Evolutionary conservation across 441 rosid genomes (phyloP).

Genomic region (Pelargonium cotyledonis): DNA sequence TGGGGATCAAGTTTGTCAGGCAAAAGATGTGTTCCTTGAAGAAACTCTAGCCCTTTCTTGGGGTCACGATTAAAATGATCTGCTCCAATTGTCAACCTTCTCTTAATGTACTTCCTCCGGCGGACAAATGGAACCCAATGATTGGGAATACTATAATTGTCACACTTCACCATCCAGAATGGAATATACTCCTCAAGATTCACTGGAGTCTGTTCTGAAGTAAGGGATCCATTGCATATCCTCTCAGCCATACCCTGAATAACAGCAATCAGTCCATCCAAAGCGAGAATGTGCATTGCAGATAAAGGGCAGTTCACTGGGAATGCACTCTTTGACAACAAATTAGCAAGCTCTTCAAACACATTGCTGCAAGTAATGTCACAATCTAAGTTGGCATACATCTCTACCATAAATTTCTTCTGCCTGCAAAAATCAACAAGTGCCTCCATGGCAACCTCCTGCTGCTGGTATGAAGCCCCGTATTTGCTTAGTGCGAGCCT

Average conservation of each 20-base stretch:
- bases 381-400: constrained; percentile 87
- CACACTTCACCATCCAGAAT: constrained; percentile 71
- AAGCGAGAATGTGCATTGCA: constrained; percentile 79
- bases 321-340: constrained; percentile 82
- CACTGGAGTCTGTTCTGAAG: constrained; percentile 36
- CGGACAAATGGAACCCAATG: constrained; percentile 79
- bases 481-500: constrained; percentile 74
- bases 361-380: constrained; percentile 80
- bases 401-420: constrained; percentile 68
- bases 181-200: constrained; percentile 48
- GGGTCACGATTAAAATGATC: constrained; percentile 90
- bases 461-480: constrained; percentile 82
- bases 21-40: constrained; percentile 70
- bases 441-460: constrained; percentile 96
- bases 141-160: constrained; percentile 52
- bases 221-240: constrained; percentile 43
- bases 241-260: constrained; percentile 76
- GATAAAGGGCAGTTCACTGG: constrained; percentile 82
- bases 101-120: constrained; percentile 59
- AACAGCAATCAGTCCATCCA: constrained; percentile 75
- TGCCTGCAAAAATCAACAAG: constrained; percentile 88
- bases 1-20: constrained; percentile 86
- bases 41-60: constrained; percentile 77
- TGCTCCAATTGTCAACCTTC: constrained; percentile 69
- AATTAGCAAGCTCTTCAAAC: constrained; percentile 74